phyloP scores from a whole-genome alignment of 225 moss, liverwort and hornwort genomes.

The Physcomitrellopsis africana region DNA sequence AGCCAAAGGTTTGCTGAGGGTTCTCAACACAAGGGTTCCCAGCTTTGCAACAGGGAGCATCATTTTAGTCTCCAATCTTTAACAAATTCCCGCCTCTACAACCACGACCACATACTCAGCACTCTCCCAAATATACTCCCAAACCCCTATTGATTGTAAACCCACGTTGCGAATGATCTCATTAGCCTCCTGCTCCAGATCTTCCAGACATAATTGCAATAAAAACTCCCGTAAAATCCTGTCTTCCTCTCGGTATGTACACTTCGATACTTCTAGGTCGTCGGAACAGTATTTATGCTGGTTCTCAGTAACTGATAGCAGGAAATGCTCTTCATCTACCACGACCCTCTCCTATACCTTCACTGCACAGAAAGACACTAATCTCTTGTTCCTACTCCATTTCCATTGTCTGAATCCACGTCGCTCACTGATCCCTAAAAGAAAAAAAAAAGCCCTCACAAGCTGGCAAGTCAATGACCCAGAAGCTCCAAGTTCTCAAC shows the following conservation, averaged over 20 bases:
- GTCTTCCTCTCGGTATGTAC: background rate
- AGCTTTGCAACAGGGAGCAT: conserved; percentile 92
- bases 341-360: background rate
- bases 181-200: background rate
- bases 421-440: background rate
- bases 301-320: background rate
- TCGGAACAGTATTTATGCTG: background rate
- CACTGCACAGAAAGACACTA: background rate
- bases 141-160: background rate
- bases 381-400: background rate
- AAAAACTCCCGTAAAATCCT: background rate
- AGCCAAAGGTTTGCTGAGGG: conserved; percentile 94
- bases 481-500: conserved; percentile 13
- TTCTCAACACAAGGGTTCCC: conserved; percentile 89
- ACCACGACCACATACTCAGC: conserved; percentile 15
- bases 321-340: background rate
- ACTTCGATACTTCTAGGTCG: background rate
- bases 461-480: background rate
- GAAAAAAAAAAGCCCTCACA: conserved; percentile 3
- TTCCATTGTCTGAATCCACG: background rate
- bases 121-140: background rate
- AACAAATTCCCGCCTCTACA: conserved; percentile 6
- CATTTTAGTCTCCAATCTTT: conserved; percentile 34
- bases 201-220: background rate
- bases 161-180: conserved; percentile 11